phyloP scores from a whole-genome alignment of 768 basidiomycete genomes.

The Mycena galericulata region DNA sequence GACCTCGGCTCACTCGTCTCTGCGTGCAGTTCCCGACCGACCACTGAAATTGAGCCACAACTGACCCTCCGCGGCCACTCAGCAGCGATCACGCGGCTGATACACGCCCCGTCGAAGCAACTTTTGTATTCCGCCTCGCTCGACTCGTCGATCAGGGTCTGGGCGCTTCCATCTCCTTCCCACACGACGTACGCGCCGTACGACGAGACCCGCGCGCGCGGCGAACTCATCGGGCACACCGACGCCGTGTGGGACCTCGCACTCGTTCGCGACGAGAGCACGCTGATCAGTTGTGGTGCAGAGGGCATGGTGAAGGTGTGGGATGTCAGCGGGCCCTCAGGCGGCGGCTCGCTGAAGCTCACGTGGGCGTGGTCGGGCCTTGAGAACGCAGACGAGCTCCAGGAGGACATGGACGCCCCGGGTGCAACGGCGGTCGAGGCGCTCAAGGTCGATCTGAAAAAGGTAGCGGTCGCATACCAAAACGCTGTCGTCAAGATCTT shows the following conservation, averaged over 20 bases:
- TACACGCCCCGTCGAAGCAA: constrained; percentile 80
- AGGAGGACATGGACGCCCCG: constrained; percentile 65
- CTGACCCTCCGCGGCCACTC: constrained; percentile 95
- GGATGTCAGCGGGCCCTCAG: constrained; percentile 81
- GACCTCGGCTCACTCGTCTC: constrained; percentile 17
- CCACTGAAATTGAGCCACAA: constrained; percentile 92
- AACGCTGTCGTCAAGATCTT: constrained; percentile 92
- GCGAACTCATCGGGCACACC: constrained; percentile 90
- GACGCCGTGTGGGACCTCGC: constrained; percentile 98
- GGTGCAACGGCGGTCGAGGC: constrained; percentile 89
- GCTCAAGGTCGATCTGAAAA: constrained; percentile 84
- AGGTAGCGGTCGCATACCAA: constrained; percentile 91
- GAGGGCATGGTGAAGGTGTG: constrained; percentile 95
- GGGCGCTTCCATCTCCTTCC: constrained; percentile 80
- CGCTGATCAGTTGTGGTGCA: constrained; percentile 89
- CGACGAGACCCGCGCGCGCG: constrained; percentile 81
- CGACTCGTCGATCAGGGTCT: constrained; percentile 93
- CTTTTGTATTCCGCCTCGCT: constrained; percentile 92
- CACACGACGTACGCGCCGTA: constrained; percentile 94
- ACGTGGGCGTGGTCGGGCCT: constrained; percentile 87
- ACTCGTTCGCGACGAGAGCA: constrained; percentile 83
- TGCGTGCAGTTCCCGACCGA: constrained; percentile 66
- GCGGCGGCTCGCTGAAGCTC: constrained; percentile 73
- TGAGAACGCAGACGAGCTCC: constrained; percentile 60
- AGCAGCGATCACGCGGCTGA: constrained; percentile 87